Conservation (phyloP, 129 eudicot species). For the Escallonia herrerae region DNA sequence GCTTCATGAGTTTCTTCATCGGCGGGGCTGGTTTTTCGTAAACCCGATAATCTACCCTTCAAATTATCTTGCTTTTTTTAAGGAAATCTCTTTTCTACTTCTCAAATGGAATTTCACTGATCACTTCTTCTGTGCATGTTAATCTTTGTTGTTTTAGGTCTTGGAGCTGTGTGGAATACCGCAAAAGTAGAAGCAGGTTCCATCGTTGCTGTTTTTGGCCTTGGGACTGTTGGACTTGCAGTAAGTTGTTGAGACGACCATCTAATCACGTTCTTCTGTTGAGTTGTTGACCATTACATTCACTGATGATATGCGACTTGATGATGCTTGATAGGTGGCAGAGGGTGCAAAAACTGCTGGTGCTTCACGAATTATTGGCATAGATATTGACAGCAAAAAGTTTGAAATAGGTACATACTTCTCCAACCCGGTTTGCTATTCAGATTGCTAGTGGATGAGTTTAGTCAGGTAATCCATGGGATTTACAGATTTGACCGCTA, state of each 20-base stretch:
- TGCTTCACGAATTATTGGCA: constrained; percentile 84
- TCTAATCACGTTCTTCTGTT: not conserved
- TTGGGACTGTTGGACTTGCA: constrained; percentile 97
- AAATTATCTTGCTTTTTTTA: too few relatives aligned
- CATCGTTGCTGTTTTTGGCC: constrained; percentile 89
- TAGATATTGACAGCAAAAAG: constrained; percentile 87
- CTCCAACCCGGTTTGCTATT: not conserved
- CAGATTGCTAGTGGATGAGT: too few relatives aligned
- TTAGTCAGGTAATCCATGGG: not conserved
- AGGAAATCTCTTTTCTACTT: too few relatives aligned
- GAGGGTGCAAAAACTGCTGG: constrained; percentile 99
- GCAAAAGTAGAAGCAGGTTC: constrained; percentile 97
- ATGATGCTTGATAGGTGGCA: constrained; percentile 58
- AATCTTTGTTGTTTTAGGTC: constrained; percentile 35
- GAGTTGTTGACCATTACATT: not conserved
- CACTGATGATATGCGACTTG: not conserved
- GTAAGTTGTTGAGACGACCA: constrained; percentile 42
- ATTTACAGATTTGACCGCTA: too few relatives aligned
- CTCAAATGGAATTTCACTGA: too few relatives aligned
- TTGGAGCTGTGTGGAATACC: constrained; percentile 98
- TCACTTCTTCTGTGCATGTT: not conserved
- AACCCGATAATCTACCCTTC: too few relatives aligned
- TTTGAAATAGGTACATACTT: constrained; percentile 53
- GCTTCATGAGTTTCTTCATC: not conserved
- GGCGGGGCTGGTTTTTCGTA: not conserved